phyloP scores from a whole-genome alignment of 345 rosid species.

The Excoecaria agallocha region DNA sequence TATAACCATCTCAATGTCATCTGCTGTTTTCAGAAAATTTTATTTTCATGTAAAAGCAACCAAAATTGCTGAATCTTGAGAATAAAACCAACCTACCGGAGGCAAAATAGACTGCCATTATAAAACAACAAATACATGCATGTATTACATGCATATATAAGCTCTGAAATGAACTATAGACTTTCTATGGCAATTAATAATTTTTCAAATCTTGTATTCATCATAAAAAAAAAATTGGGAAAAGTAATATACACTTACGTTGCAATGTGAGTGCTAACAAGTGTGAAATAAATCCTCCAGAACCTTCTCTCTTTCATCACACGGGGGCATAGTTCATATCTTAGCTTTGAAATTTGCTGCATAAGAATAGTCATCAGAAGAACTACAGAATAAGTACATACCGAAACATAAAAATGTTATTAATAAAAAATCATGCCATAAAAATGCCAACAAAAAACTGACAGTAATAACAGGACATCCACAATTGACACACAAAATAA shows the following conservation, averaged over 20 bases:
- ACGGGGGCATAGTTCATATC: constrained; percentile 91
- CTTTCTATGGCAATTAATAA: neutral
- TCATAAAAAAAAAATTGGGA: constrained; percentile 1
- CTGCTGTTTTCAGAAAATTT: no score
- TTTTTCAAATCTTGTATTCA: neutral
- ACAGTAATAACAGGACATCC: neutral
- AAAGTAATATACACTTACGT: constrained; percentile 48
- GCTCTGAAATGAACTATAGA: neutral
- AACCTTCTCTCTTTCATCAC: constrained; percentile 86
- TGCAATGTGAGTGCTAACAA: constrained; percentile 86
- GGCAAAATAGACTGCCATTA: neutral
- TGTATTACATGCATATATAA: neutral
- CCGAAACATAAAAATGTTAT: neutral
- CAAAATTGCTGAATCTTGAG: neutral
- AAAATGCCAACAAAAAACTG: neutral
- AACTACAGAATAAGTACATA: neutral
- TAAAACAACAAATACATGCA: neutral
- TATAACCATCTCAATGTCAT: neutral
- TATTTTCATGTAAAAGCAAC: neutral
- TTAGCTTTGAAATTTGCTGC: constrained; percentile 77
- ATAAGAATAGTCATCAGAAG: constrained; percentile 8
- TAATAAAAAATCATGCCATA: neutral
- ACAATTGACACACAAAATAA: neutral
- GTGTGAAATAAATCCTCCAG: constrained; percentile 92
- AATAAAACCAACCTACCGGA: neutral